Conservation (phyloP, 202 grass and related monocot species). For the Cymbopogon flexuosus region DNA sequence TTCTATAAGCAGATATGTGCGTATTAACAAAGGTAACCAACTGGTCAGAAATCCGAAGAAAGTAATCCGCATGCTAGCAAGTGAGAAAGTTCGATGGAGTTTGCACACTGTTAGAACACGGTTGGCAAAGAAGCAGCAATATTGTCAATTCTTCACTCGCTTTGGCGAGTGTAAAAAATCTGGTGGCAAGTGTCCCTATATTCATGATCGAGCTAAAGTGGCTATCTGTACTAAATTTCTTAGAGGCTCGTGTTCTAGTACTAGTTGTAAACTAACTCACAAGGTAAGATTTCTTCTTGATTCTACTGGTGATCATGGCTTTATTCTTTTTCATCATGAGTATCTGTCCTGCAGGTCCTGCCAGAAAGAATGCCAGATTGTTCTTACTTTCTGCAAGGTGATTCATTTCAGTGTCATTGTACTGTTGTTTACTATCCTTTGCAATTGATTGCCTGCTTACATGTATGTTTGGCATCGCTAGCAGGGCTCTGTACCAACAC, state of each 20-base stretch:
- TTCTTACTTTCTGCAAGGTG: slow-evolving; percentile 88
- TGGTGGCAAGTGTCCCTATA: slow-evolving; percentile 59
- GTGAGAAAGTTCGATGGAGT: slow-evolving; percentile 93
- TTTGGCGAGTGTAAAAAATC: slow-evolving; percentile 83
- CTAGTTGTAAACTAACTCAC: slow-evolving; percentile 82
- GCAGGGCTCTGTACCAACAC: slow-evolving; percentile 77
- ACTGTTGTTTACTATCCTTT: slow-evolving; percentile 4
- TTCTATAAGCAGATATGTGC: slow-evolving; percentile 55
- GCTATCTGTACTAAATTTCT: slow-evolving; percentile 98
- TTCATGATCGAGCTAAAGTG: slow-evolving; percentile 86
- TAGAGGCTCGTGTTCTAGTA: slow-evolving; percentile 66
- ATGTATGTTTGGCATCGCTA: slow-evolving; percentile 21
- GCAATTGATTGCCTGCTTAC: slow-evolving; percentile 20
- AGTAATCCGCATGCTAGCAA: slow-evolving; percentile 77
- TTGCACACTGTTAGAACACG: slow-evolving; percentile 77
- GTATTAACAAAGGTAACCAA: slow-evolving; percentile 83
- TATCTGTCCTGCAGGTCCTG: slow-evolving; percentile 59
- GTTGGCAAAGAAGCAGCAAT: slow-evolving; percentile 71
- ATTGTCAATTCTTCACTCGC: slow-evolving; percentile 85
- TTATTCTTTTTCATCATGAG: slow-evolving; percentile 38
- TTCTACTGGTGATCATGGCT: slow-evolving; percentile 28
- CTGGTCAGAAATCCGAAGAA: slow-evolving; percentile 88
- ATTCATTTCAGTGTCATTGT: slow-evolving; percentile 26
- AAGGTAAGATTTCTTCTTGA: slow-evolving; percentile 53
- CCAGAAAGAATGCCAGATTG: slow-evolving; percentile 98